Percentiles rank a stretch among this genome's conserved stretches.
Evolutionary conservation across 2,329 filamentous ascomycete species (phyloP).

Genomic region (Fragosphaeria purpurea): DNA sequence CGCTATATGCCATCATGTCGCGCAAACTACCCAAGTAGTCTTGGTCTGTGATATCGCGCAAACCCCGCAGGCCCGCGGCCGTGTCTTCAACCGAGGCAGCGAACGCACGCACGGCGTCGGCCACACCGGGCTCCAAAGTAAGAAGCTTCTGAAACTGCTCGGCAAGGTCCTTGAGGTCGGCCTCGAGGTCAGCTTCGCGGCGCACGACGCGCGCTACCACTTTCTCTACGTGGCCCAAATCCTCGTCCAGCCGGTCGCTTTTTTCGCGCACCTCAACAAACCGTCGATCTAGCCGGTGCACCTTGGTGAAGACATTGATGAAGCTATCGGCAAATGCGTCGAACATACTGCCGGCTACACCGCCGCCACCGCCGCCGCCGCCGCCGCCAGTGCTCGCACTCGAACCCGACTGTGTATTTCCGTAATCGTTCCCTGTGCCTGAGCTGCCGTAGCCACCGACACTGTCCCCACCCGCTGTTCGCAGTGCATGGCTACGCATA

Average conservation of each 20-base stretch:
- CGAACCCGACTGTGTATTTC: conserved; percentile 36
- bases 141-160: conserved; percentile 94
- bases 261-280: conserved; percentile 92
- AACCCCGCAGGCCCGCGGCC: conserved; percentile 61
- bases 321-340: conserved; percentile 94
- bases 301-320: conserved; percentile 93
- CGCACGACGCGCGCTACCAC: conserved; percentile 86
- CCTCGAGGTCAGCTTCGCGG: conserved; percentile 76
- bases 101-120: conserved; percentile 73
- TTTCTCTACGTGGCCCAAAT: conserved; percentile 87
- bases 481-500: conserved; percentile 68
- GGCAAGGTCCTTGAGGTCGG: conserved; percentile 79
- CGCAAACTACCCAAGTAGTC: conserved; percentile 87
- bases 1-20: conserved; percentile 92
- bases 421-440: conserved; percentile 34
- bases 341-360: conserved; percentile 47
- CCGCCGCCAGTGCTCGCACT: conserved; percentile 32
- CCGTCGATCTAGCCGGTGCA: conserved; percentile 87
- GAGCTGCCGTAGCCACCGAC: conserved; percentile 25
- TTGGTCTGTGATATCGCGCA: conserved; percentile 88
- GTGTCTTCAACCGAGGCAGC: conserved; percentile 79
- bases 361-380: conserved; percentile 37
- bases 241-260: conserved; percentile 88
- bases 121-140: conserved; percentile 76
- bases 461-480: conserved; percentile 44